These are phyloP conservation scores for Aspergillus cejpii DNA, from an alignment of 2,329 filamentous ascomycete genomes.

Conservation along the genomic window DNA sequence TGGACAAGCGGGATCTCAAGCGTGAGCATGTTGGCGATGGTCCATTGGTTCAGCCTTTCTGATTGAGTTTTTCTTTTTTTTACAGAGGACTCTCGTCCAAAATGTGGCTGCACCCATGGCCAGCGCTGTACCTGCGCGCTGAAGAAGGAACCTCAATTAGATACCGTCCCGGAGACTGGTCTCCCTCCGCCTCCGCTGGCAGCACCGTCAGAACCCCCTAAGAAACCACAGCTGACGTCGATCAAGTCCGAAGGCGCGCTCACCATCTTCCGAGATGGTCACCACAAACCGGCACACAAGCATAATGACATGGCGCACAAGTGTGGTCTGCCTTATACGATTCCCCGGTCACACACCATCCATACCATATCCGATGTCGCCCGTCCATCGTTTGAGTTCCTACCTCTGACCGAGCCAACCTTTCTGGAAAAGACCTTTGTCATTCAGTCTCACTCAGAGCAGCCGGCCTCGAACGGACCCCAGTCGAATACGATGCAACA, in stretches of 20 bases:
- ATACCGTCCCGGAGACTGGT: conserved; percentile 45
- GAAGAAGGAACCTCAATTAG: conserved; percentile 51
- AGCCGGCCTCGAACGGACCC: conserved; percentile 26
- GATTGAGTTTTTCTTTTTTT: conserved; percentile 21
- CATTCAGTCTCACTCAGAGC: conserved; percentile 25
- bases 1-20: conserved; percentile 35
- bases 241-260: conserved; percentile 55
- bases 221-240: conserved; percentile 52
- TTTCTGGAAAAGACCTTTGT: conserved; percentile 27
- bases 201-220: conserved; percentile 41
- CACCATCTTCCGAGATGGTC: conserved; percentile 57
- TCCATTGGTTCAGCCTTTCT: conserved; percentile 25
- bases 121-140: conserved; percentile 55
- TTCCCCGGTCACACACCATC: conserved; percentile 50
- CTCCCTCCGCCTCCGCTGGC: conserved; percentile 36
- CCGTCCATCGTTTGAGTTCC: conserved; percentile 49
- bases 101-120: conserved; percentile 51
- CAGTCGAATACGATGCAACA: conserved; percentile 23
- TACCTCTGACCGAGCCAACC: conserved; percentile 37
- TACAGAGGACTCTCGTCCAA: conserved; percentile 33
- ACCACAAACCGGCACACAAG: conserved; percentile 59
- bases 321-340: conserved; percentile 57
- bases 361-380: conserved; percentile 42
- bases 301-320: conserved; percentile 60
- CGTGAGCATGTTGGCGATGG: conserved; percentile 32